Conservation (phyloP, 768 basidiomycete genomes). For the Termitomyces sp. region DNA sequence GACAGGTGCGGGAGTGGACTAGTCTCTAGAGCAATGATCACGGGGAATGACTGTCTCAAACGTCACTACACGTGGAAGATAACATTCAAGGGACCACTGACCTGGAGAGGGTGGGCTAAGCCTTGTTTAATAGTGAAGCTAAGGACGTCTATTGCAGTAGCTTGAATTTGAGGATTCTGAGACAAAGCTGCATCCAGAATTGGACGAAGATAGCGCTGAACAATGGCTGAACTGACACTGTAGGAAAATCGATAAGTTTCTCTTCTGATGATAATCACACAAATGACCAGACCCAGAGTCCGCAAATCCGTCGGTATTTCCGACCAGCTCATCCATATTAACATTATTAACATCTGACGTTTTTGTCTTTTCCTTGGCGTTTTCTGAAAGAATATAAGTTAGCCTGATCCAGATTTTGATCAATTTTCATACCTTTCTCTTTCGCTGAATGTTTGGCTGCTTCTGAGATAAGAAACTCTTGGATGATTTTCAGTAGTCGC, state of each 20-base stretch:
- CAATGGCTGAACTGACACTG: constrained; percentile 91
- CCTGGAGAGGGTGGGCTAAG: constrained; percentile 90
- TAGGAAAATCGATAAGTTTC: background rate
- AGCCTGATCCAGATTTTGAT: background rate
- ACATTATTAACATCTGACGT: constrained; percentile 66
- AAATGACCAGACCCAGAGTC: constrained; percentile 78
- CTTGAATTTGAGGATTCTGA: constrained; percentile 62
- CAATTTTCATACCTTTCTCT: constrained; percentile 49
- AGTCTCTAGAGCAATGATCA: constrained; percentile 92
- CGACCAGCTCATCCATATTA: constrained; percentile 91
- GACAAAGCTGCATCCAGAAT: constrained; percentile 82
- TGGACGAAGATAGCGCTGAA: constrained; percentile 84
- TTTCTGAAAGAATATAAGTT: constrained; percentile 23
- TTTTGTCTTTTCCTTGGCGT: constrained; percentile 37
- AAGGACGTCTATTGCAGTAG: constrained; percentile 83
- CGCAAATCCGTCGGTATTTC: constrained; percentile 92
- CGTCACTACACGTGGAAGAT: background rate
- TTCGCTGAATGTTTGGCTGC: constrained; percentile 69
- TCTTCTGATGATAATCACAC: background rate
- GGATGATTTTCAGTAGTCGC: constrained; percentile 79
- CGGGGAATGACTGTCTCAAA: constrained; percentile 69
- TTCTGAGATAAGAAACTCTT: constrained; percentile 86
- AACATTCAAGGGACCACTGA: constrained; percentile 21
- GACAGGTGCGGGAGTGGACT: constrained; percentile 55
- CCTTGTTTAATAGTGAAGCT: constrained; percentile 94